A percentile compares a stretch with the other conserved stretches of the same genome.
These are phyloP conservation scores for Flaveria brownii DNA, from an alignment of 129 eudicot species.

Conservation along the genomic window DNA sequence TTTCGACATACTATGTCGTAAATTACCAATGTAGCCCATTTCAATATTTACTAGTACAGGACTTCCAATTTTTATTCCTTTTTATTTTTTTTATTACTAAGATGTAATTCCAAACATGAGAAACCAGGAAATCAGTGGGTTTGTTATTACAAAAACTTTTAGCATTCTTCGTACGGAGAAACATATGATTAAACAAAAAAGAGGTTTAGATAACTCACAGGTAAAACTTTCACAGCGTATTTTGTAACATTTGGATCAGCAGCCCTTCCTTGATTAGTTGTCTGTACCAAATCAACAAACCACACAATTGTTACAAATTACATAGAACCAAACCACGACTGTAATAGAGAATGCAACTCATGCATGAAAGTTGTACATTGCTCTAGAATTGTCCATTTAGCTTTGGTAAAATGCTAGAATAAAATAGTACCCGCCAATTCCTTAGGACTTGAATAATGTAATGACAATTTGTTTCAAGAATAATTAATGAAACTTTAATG, in stretches of 20 bases:
- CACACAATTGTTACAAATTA: constrained; percentile 1
- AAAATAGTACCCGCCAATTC: not conserved
- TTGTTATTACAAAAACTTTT: not conserved
- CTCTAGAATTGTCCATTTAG: constrained; percentile 1
- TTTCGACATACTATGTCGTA: not conserved
- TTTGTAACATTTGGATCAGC: constrained; percentile 88
- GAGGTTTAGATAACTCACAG: constrained; percentile 59
- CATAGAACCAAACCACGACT: not conserved
- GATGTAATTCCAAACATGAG: constrained; percentile 1
- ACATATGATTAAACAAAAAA: constrained; percentile 4
- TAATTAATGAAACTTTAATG: not conserved
- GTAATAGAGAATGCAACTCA: not conserved
- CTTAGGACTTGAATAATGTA: not conserved
- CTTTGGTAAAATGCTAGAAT: not conserved
- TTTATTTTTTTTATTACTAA: not conserved
- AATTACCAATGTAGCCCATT: not conserved
- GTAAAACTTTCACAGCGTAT: constrained; percentile 82
- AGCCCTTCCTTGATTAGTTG: constrained; percentile 60
- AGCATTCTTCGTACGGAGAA: not conserved
- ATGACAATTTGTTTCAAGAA: not conserved
- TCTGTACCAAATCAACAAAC: constrained; percentile 50
- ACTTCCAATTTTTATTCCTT: not conserved
- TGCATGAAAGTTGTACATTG: constrained; percentile 20
- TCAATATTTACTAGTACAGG: not conserved
- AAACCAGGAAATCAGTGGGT: constrained; percentile 14